Evolutionary conservation across 148 eudicot genomes (phyloP).

Genomic region (Linanthus parryae): DNA sequence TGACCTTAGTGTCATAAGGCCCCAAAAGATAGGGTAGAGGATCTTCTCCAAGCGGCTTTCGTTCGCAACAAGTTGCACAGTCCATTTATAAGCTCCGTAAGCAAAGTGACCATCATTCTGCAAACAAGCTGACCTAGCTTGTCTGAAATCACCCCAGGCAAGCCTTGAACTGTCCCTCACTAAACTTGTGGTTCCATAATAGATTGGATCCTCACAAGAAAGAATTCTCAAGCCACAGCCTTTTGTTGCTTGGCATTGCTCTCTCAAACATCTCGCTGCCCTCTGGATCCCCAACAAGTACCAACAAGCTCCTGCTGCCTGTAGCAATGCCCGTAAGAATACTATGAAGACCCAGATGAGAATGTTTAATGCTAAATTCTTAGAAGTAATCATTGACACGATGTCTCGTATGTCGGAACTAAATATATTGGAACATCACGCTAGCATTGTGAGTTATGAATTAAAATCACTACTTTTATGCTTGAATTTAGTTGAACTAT

Average conservation of each 20-base stretch:
- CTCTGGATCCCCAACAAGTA: constrained; percentile 84
- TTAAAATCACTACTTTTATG: too few relatives aligned
- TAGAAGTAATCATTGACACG: too few relatives aligned
- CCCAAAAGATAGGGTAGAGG: constrained; percentile 95
- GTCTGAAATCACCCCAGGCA: constrained; percentile 47
- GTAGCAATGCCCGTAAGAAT: too few relatives aligned
- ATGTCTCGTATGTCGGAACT: too few relatives aligned
- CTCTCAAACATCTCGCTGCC: constrained; percentile 60
- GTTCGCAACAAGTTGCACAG: constrained; percentile 66
- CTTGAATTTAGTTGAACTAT: too few relatives aligned
- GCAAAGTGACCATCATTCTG: constrained; percentile 37
- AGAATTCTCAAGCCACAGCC: constrained; percentile 39
- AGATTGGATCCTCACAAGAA: constrained; percentile 68
- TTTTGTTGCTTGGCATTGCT: constrained; percentile 43
- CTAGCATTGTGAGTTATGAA: too few relatives aligned
- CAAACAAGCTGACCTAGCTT: constrained; percentile 50
- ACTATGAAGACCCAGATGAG: too few relatives aligned
- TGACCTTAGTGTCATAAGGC: constrained; percentile 85
- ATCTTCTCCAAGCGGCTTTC: constrained; percentile 73
- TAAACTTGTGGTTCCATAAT: constrained; percentile 39
- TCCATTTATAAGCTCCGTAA: constrained; percentile 90
- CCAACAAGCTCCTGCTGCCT: constrained; percentile 99
- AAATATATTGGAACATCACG: too few relatives aligned
- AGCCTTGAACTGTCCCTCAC: constrained; percentile 38
- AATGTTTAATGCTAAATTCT: not conserved